phyloP scores from a whole-genome alignment of 2,329 filamentous ascomycete species.

The Colletotrichum camelliae region DNA sequence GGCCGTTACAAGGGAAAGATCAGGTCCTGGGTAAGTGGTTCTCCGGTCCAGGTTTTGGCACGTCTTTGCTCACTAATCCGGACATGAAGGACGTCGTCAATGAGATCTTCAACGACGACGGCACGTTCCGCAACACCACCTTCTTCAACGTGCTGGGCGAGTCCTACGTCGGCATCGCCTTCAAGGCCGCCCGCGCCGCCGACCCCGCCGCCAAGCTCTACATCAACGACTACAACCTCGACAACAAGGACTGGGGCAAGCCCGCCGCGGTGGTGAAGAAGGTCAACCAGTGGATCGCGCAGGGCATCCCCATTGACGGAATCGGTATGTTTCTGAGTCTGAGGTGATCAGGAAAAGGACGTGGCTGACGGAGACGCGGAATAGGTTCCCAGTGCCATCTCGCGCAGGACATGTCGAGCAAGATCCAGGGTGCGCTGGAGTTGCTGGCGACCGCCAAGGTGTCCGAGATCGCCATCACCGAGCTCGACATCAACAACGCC shows the following conservation, averaged over 20 bases:
- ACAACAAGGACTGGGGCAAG: conserved; percentile 66
- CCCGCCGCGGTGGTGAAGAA: conserved; percentile 56
- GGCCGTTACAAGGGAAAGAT: conserved; percentile 68
- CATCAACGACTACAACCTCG: conserved; percentile 78
- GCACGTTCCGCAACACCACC: conserved; percentile 61
- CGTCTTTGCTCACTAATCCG: not conserved
- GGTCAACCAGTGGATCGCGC: conserved; percentile 68
- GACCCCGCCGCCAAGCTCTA: conserved; percentile 74
- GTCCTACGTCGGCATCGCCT: conserved; percentile 72
- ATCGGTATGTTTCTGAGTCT: conserved; percentile 45
- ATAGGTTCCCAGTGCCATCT: conserved; percentile 61
- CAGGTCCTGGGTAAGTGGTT: conserved; percentile 53
- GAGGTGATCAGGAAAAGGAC: not conserved
- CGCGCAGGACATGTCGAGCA: conserved; percentile 45
- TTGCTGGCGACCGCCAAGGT: conserved; percentile 54
- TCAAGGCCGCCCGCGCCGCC: conserved; percentile 68
- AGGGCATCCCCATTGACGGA: conserved; percentile 69
- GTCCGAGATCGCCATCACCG: conserved; percentile 67
- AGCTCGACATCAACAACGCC: conserved; percentile 70
- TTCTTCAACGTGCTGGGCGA: conserved; percentile 74
- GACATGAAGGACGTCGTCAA: conserved; percentile 62
- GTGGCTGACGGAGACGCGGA: not conserved
- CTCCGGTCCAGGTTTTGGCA: not conserved
- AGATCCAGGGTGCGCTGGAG: conserved; percentile 54
- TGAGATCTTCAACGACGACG: conserved; percentile 68